These are phyloP conservation scores for Lupinus albus DNA, from an alignment of 306 rosid species.

Conservation along the genomic window DNA sequence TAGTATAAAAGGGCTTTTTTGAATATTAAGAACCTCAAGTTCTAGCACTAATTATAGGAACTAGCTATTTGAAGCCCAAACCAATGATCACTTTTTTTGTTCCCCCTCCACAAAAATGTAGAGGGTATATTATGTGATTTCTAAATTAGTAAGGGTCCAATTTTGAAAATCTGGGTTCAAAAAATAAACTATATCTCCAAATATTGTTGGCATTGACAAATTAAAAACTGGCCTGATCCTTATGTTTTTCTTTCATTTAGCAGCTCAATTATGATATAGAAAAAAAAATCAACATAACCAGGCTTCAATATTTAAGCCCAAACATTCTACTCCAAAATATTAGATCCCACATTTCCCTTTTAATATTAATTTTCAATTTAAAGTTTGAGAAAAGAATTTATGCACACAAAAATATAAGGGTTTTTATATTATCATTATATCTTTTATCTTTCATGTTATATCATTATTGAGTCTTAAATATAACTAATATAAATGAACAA, in stretches of 20 bases:
- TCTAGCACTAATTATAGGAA: background rate
- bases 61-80: conserved; percentile 1
- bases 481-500: too few species aligned
- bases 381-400: too few species aligned
- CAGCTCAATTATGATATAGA: background rate
- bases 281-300: background rate
- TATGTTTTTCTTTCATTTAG: background rate
- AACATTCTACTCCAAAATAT: background rate
- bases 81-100: background rate
- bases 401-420: too few species aligned
- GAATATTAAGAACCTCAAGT: too few species aligned
- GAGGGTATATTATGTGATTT: too few species aligned
- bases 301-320: background rate
- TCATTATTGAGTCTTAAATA: too few species aligned
- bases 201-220: too few species aligned
- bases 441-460: too few species aligned
- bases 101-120: background rate
- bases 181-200: background rate
- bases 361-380: background rate
- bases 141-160: too few species aligned
- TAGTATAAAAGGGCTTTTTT: too few species aligned
- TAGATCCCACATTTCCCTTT: background rate
- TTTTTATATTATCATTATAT: too few species aligned
- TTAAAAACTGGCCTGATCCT: background rate
- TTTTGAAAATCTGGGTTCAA: too few species aligned